Evolutionary conservation across 495 filamentous ascomycete genomes (phyloP), one percentile per base, ranked within the genome.

Genomic region (Glarea lozoyensis): DNA sequence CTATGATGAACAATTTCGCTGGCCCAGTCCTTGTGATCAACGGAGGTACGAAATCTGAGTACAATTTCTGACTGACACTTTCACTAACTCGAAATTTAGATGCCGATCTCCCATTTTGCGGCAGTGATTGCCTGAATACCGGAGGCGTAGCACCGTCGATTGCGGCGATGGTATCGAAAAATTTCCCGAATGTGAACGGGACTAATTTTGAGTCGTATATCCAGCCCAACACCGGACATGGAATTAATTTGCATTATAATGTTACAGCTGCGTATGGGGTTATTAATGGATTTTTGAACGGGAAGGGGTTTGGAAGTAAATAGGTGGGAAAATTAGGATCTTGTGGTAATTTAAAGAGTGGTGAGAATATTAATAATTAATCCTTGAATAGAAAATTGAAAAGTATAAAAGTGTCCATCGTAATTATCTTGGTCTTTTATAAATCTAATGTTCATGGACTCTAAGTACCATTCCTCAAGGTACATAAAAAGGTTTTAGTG

Each of bases 181-280:
- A 44, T 6, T 78, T 78, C 48, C 69, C 70, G 0, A 57, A 53
- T 1, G 59, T 67, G 2, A 61, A 45, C 4, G 40, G 44, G 2
- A 25, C 30, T 31, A 45, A 44, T 25, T 75, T 76, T 37, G 53
- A 66, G 12, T 56, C 68, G 2, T 58, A 66, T 36, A 56, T 75
- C 4, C 73, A 77, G 12, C 64, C 68, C 2, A 55, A 67, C 23
- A 60, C 67, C 29, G 72, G 69, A 0, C 73, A 79, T 52, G 68
- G 62, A 0, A 52, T 78, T 7, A 76, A 76, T 38, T 22, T 74
- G 22, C 70, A 75, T 33, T 66, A 72, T 43, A 73, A 70, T 47
- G 54, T 67, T 0, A 66, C 67, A 10, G 68, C 29, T 19, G 68
- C 53, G 3, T 73, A 69, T 42, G 48, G 60, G 1, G 57, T 57